phyloP scores from a whole-genome alignment of 768 basidiomycete genomes.

The Pleurotus pulmonarius region DNA sequence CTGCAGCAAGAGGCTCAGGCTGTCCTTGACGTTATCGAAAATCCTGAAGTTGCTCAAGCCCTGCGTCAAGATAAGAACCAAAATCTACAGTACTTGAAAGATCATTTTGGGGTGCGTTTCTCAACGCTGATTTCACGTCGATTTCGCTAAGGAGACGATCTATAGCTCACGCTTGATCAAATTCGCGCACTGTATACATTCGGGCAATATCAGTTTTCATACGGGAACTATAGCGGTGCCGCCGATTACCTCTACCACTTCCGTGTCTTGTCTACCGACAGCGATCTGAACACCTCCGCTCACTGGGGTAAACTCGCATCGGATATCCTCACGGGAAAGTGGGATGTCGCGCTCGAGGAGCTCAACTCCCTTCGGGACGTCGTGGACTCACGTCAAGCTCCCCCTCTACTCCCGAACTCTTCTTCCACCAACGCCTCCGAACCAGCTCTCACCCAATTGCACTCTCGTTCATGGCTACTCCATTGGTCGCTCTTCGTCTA shows the following conservation, averaged over 20 bases:
- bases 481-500: slow-evolving; percentile 99
- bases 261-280: slow-evolving; percentile 92
- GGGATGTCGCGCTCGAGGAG: slow-evolving; percentile 94
- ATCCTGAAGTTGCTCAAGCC: slow-evolving; percentile 92
- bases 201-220: slow-evolving; percentile 98
- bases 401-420: slow-evolving; percentile 39
- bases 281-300: slow-evolving; percentile 90
- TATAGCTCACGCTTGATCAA: slow-evolving; percentile 89
- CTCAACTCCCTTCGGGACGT: slow-evolving; percentile 92
- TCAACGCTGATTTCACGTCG: background rate
- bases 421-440: slow-evolving; percentile 39
- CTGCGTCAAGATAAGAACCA: slow-evolving; percentile 96
- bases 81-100: slow-evolving; percentile 91
- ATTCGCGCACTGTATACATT: slow-evolving; percentile 96
- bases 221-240: slow-evolving; percentile 94
- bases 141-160: slow-evolving; percentile 1
- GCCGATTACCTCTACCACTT: slow-evolving; percentile 99
- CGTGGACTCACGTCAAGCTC: slow-evolving; percentile 75
- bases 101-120: slow-evolving; percentile 76
- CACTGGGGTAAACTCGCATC: slow-evolving; percentile 99
- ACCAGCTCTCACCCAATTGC: slow-evolving; percentile 75
- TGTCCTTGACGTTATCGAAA: slow-evolving; percentile 94
- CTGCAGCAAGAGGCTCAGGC: slow-evolving; percentile 89
- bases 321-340: slow-evolving; percentile 91
- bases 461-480: slow-evolving; percentile 92